Conservation (phyloP, 2,329 filamentous ascomycete genomes). For the Aquanectria penicillioides region DNA sequence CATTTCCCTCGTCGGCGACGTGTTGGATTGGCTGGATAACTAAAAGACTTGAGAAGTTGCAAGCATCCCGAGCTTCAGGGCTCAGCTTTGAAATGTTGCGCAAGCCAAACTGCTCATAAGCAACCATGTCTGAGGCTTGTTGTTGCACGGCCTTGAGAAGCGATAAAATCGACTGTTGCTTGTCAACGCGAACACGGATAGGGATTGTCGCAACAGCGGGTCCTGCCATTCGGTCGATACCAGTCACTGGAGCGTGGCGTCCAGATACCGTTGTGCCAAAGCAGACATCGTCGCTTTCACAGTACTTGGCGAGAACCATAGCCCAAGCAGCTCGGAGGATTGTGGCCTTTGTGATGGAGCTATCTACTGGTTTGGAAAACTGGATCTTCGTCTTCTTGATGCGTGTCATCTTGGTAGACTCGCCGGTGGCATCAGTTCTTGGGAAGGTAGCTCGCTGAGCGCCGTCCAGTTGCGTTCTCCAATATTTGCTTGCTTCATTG, state of each 20-base stretch:
- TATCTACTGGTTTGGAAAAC: slow-evolving; percentile 36
- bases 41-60: slow-evolving; percentile 43
- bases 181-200: slow-evolving; percentile 50
- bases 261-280: slow-evolving; percentile 57
- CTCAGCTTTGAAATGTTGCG: slow-evolving; percentile 33
- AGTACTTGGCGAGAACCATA: slow-evolving; percentile 60
- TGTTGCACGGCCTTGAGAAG: slow-evolving; percentile 25
- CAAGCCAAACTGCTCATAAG: slow-evolving; percentile 33
- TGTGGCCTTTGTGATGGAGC: slow-evolving; percentile 18
- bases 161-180: background rate
- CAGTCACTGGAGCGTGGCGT: slow-evolving; percentile 38
- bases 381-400: slow-evolving; percentile 59
- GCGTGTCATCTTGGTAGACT: slow-evolving; percentile 39
- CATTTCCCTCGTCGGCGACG: background rate
- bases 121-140: slow-evolving; percentile 27
- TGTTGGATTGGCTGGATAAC: slow-evolving; percentile 36
- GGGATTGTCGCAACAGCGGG: slow-evolving; percentile 54
- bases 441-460: slow-evolving; percentile 8
- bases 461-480: background rate
- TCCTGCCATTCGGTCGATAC: slow-evolving; percentile 32
- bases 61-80: slow-evolving; percentile 24
- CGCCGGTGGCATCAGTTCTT: background rate
- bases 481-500: background rate
- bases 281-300: slow-evolving; percentile 50
- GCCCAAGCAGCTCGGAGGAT: slow-evolving; percentile 56